phyloP scores from a whole-genome alignment of 2,329 filamentous ascomycete species.

The Trichocomaceae sp. region DNA sequence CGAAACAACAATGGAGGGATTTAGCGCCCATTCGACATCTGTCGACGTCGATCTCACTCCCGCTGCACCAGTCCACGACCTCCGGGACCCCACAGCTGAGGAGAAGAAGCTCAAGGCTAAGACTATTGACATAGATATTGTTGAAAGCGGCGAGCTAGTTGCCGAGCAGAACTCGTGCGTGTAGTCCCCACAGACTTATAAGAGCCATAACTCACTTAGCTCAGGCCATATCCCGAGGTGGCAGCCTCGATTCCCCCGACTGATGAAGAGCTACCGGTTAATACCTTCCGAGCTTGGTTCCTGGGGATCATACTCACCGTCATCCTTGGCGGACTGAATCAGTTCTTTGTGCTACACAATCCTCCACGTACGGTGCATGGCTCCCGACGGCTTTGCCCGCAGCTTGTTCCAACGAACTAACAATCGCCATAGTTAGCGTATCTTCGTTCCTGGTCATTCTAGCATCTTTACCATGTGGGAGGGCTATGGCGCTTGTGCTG shows the following conservation, averaged over 20 bases:
- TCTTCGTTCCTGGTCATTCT: conserved; percentile 8
- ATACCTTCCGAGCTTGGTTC: conserved; percentile 34
- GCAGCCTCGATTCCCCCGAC: conserved; percentile 15
- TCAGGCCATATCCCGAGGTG: conserved; percentile 15
- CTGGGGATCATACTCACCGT: conserved; percentile 30
- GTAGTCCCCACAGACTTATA: too few relatives aligned
- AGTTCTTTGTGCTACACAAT: conserved; percentile 15
- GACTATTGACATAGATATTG: too few relatives aligned
- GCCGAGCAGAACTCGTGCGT: too few relatives aligned
- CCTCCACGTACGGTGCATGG: not conserved
- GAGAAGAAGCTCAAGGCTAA: too few relatives aligned
- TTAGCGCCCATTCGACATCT: too few relatives aligned
- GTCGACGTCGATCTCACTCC: too few relatives aligned
- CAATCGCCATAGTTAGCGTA: not conserved
- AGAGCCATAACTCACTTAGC: too few relatives aligned
- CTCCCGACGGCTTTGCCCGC: not conserved
- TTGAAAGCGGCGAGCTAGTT: too few relatives aligned
- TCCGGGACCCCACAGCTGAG: too few relatives aligned
- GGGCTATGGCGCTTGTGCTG: not conserved
- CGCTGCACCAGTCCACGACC: too few relatives aligned
- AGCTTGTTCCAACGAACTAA: not conserved
- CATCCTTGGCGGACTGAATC: conserved; percentile 15
- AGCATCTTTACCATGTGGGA: too few relatives aligned
- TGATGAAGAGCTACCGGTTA: conserved; percentile 17
- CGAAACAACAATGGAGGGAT: too few relatives aligned